Evolutionary conservation across 345 rosid genomes (phyloP), one percentile per base, ranked within the genome.

Genomic region (Turritis glabra): DNA sequence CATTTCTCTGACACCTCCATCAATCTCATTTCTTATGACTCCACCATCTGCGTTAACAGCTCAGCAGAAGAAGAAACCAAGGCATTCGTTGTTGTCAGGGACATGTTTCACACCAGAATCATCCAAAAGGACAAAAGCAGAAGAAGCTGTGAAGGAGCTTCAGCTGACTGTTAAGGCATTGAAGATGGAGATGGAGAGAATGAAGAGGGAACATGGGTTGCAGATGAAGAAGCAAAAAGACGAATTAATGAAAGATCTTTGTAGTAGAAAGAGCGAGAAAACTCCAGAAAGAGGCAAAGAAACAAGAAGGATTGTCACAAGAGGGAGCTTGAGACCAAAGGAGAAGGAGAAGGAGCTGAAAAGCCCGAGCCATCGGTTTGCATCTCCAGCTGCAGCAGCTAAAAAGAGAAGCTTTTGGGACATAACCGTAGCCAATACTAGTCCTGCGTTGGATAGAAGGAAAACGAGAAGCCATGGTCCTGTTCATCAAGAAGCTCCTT

Each of bases 341-440:
- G 89, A 81, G 44, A 69, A 79, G 46, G 80, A 75, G 26, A 78
- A 66, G 21, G 92, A 87, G 48, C 13, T 91, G 66, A 93, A 85
- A 88, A 88, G 91, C 77, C 96, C 92, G 11, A 86, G 82, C 73
- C 90, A 86, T 72, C 86, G 98, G 61, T 93, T 91, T 68, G 81
- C 73, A 51, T 91, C 98, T 56, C 98, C 98, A 37, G 87, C 75
- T 55, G 79, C 90, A 27, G 72, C 87, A 32, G 87, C 90, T 32
- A 91, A 87, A 73, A 93, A 93, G 76, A 74, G 98, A 78, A 93
- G 91, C 82, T 91, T 87, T 59, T 91, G 98, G 98, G 97, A 93
- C 77, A 91, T 93, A 77, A 75, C 88, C 17, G 77, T 90, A 61
- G 84, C 85, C 17, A 88, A 80, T 68, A 64, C 27, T 13, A 91